Evolutionary conservation across 306 rosid genomes (phyloP), one percentile per base, ranked within the genome.

Genomic region (Pyrus pyrifolia): DNA sequence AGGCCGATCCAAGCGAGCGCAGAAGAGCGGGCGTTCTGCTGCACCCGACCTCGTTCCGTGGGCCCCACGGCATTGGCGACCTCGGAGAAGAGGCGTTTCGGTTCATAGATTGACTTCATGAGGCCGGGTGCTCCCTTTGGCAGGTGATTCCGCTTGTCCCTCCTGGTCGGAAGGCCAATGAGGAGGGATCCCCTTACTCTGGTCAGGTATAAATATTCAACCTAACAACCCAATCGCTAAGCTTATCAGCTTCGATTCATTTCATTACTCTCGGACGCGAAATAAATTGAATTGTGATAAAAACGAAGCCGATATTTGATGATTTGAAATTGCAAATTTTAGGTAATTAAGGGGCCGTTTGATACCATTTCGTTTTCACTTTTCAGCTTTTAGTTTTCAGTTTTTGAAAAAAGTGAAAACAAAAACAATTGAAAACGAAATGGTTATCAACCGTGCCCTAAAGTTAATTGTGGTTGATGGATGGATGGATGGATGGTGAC

Each of bases 91-190:
- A 94, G 87, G 95, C 95, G 10, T 89, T 92, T 42, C 87, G 89
- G 11, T 94, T 92, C 85, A 53, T 94, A 45, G 95, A 94, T 49
- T 94, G 97, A 97, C 97, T 94, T 74, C 91, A 84, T 33, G 80
- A 45, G n/a, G 75, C 91, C 6, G 95, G 95, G 49, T 92, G 90
- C 91, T 85, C 97, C 21, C 79, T 87, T 72, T 94, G 98, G 98
- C 96, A 94, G 93, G 98, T 93, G 64, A 90, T 94, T 40, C 98
- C 98, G 63, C 91, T 94, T n/a, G 98, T 92, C 40, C 98, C 98
- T 52, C 98, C 98, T 7, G 98, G 96, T 25, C 80, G 98, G 80
- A 91, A 84, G 75, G 96, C 93, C 49, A 91, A 89, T 38, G 97
- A 88, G 84, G 95, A 89, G 19, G 98, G 98, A 33, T 94, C 95